These are phyloP conservation scores for Madurella fahalii DNA, from an alignment of 2,329 filamentous ascomycete species.

Conservation along the genomic window DNA sequence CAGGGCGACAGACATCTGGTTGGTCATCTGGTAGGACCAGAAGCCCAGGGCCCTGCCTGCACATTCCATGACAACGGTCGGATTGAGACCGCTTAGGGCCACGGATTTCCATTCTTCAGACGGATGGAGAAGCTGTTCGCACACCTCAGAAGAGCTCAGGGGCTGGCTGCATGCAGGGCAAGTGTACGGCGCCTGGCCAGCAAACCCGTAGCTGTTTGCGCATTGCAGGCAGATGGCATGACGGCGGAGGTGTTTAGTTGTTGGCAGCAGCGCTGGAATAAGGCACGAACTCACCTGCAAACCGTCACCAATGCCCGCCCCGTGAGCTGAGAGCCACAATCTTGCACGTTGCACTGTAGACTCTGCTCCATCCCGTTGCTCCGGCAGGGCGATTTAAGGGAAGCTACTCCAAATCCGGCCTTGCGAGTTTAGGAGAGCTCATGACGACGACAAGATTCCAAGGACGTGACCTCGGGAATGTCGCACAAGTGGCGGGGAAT, in stretches of 20 bases:
- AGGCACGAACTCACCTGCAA: constrained; percentile 59
- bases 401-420: too few species aligned
- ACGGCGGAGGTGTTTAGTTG: constrained; percentile 38
- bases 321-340: constrained; percentile 65
- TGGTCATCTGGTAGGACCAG: constrained; percentile 80
- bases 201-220: constrained; percentile 61
- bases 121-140: constrained; percentile 64
- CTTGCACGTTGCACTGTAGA: constrained; percentile 75
- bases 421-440: too few species aligned
- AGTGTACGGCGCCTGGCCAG: constrained; percentile 45
- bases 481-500: too few species aligned
- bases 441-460: too few species aligned
- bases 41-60: constrained; percentile 74
- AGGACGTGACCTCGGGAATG: too few species aligned
- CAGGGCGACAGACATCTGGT: constrained; percentile 65
- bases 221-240: constrained; percentile 84
- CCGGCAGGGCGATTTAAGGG: neutral
- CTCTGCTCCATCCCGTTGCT: constrained; percentile 61
- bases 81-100: constrained; percentile 76
- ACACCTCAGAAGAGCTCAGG: constrained; percentile 65
- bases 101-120: constrained; percentile 88
- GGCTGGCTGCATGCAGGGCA: constrained; percentile 75
- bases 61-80: constrained; percentile 81
- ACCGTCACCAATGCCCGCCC: constrained; percentile 79
- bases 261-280: neutral